A percentile compares a stretch with the other conserved stretches of the same genome.
These are phyloP conservation scores for Lodderomyces orthopsilosis DNA, from an alignment of 1,139 yeast genomes.

Conservation along the genomic window DNA sequence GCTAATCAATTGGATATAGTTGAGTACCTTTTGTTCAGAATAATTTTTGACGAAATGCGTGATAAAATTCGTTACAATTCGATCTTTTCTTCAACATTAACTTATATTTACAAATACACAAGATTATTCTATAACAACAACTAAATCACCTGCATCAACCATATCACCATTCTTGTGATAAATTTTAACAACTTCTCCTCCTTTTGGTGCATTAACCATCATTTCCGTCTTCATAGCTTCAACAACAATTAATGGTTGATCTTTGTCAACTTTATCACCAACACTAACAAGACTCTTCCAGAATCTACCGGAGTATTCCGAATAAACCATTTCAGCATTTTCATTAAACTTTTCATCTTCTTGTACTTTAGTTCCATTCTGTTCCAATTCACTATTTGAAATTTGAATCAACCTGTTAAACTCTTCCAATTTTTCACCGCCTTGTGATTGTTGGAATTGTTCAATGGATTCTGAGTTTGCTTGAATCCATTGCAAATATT, in stretches of 20 bases:
- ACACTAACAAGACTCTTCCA: slow-evolving; percentile 87
- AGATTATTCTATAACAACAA: slow-evolving; percentile 59
- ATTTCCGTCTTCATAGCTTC: slow-evolving; percentile 99
- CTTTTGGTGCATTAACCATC: slow-evolving; percentile 71
- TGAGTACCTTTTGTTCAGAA: too few relatives aligned
- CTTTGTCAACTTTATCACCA: slow-evolving; percentile 73
- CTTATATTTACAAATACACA: neutral
- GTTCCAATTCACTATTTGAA: slow-evolving; percentile 73
- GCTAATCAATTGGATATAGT: neutral
- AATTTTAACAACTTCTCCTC: slow-evolving; percentile 77
- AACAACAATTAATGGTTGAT: slow-evolving; percentile 81
- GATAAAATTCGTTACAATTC: neutral
- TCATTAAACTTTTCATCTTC: slow-evolving; percentile 60
- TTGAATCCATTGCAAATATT: slow-evolving; percentile 76
- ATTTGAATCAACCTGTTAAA: slow-evolving; percentile 79
- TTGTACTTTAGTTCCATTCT: slow-evolving; percentile 37
- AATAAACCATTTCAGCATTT: slow-evolving; percentile 77
- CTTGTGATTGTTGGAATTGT: slow-evolving; percentile 63
- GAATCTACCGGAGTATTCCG: slow-evolving; percentile 93
- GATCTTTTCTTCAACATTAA: neutral
- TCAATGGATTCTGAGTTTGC: slow-evolving; percentile 71
- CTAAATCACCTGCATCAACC: slow-evolving; percentile 94
- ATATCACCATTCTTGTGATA: slow-evolving; percentile 86
- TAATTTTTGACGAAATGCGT: neutral
- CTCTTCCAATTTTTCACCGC: slow-evolving; percentile 79